These are phyloP conservation scores for Pisolithus tinctorius DNA, from an alignment of 768 basidiomycete genomes.

Conservation along the genomic window DNA sequence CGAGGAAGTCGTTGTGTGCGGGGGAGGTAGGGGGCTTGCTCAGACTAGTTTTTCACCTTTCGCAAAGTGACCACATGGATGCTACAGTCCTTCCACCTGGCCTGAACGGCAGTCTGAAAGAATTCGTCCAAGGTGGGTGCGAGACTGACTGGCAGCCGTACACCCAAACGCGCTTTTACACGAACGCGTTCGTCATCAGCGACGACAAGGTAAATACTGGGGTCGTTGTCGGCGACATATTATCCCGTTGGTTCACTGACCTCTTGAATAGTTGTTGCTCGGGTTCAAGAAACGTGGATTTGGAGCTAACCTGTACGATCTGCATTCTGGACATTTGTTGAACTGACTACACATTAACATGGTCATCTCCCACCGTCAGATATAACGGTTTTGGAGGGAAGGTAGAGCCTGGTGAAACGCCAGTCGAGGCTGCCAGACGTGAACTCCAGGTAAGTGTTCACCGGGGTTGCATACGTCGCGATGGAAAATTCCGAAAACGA, in stretches of 20 bases:
- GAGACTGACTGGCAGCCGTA: constrained; percentile 42
- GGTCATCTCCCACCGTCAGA: constrained; percentile 32
- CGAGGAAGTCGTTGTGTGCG: too few species aligned
- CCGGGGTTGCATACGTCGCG: not conserved
- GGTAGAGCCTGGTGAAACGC: constrained; percentile 67
- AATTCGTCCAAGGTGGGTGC: constrained; percentile 34
- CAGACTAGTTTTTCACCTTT: too few species aligned
- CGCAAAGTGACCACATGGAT: constrained; percentile 6
- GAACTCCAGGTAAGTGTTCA: constrained; percentile 49
- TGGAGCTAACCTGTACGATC: constrained; percentile 48
- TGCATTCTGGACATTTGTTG: not conserved
- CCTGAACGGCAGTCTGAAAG: constrained; percentile 21
- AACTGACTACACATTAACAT: not conserved
- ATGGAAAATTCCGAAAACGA: not conserved
- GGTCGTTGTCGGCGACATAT: not conserved
- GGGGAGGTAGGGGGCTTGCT: too few species aligned
- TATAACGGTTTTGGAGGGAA: constrained; percentile 92
- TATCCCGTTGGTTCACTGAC: not conserved
- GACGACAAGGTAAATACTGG: constrained; percentile 36
- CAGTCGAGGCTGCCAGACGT: constrained; percentile 65
- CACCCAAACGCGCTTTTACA: constrained; percentile 43
- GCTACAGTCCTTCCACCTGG: constrained; percentile 36
- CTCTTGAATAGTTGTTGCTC: constrained; percentile 61
- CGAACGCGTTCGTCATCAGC: constrained; percentile 63
- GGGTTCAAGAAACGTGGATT: constrained; percentile 79